These are phyloP conservation scores for Coemansia sp. DNA, from an alignment of 192 early-diverging fungal genomes.

Conservation along the genomic window DNA sequence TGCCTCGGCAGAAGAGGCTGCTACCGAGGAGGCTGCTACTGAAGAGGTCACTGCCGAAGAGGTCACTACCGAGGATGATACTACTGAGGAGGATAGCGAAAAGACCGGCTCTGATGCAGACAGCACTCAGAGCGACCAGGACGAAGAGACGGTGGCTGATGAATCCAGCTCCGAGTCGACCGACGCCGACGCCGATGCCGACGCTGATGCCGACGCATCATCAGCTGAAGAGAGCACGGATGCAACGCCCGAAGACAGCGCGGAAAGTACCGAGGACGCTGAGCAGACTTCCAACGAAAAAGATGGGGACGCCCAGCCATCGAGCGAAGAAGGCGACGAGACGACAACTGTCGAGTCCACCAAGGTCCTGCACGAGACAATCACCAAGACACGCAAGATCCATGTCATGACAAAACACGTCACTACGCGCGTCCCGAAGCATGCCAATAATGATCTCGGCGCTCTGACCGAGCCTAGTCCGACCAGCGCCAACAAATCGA, in stretches of 20 bases:
- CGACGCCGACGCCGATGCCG: not conserved
- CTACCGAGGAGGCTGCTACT: not conserved
- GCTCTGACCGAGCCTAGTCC: conserved; percentile 5
- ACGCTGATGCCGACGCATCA: not conserved
- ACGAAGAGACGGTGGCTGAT: not conserved
- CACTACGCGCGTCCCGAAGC: conserved; percentile 16
- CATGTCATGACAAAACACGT: conserved; percentile 31
- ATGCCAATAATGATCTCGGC: not conserved
- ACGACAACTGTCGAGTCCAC: conserved; percentile 43
- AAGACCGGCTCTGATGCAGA: not conserved
- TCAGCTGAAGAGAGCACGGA: not conserved
- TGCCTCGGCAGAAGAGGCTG: not conserved
- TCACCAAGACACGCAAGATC: conserved; percentile 32
- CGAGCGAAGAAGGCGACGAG: conserved; percentile 23
- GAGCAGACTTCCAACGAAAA: not conserved
- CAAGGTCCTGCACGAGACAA: conserved; percentile 27
- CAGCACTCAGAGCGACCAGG: not conserved
- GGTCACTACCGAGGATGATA: not conserved
- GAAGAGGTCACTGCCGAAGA: not conserved
- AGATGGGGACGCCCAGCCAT: not conserved
- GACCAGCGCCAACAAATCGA: conserved; percentile 27
- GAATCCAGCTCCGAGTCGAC: not conserved
- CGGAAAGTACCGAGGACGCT: not conserved
- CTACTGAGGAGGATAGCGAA: too few relatives aligned
- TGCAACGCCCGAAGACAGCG: not conserved